Percentiles rank a stretch among this genome's conserved stretches.
These are phyloP conservation scores for Pythium aristosporum DNA, from an alignment of 352 stramenopile genomes.

Conservation along the genomic window DNA sequence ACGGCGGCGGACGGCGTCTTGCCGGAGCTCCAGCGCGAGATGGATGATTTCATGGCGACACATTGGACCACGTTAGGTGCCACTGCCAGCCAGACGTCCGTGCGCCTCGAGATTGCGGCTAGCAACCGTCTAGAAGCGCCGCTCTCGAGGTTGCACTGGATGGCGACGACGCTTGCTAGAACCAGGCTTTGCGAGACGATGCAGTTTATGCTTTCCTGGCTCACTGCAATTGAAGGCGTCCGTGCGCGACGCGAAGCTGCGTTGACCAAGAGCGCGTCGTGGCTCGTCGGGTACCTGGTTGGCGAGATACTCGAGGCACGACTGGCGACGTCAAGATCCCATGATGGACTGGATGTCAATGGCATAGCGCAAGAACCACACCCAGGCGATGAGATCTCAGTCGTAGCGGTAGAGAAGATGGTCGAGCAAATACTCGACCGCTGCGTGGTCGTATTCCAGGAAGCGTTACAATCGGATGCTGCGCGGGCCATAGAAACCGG, in stretches of 20 bases:
- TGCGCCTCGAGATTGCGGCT: slow-evolving; percentile 5
- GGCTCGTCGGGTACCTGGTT: slow-evolving; percentile 49
- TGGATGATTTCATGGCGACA: slow-evolving; percentile 58
- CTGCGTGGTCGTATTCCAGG: slow-evolving; percentile 53
- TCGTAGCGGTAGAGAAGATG: slow-evolving; percentile 18
- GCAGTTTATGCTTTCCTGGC: slow-evolving; percentile 37
- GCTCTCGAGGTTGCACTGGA: slow-evolving; percentile 35
- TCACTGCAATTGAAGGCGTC: slow-evolving; percentile 35
- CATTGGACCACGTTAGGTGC: slow-evolving; percentile 25
- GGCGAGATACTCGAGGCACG: slow-evolving; percentile 28
- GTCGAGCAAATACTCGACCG: slow-evolving; percentile 34
- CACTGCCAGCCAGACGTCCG: slow-evolving; percentile 6
- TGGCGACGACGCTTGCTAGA: slow-evolving; percentile 19
- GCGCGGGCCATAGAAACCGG: slow-evolving; percentile 30
- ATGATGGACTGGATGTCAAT: background rate
- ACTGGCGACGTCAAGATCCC: background rate
- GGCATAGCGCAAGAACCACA: background rate
- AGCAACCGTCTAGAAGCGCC: slow-evolving; percentile 2
- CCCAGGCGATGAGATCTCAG: background rate
- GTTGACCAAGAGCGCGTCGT: slow-evolving; percentile 33
- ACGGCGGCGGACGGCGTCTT: slow-evolving; percentile 24
- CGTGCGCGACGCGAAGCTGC: background rate
- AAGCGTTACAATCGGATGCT: slow-evolving; percentile 39
- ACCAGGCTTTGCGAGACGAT: slow-evolving; percentile 23
- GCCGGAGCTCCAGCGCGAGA: slow-evolving; percentile 50